Conservation (phyloP, 2,329 filamentous ascomycete genomes). For the Pseudogymnoascus sp. region DNA sequence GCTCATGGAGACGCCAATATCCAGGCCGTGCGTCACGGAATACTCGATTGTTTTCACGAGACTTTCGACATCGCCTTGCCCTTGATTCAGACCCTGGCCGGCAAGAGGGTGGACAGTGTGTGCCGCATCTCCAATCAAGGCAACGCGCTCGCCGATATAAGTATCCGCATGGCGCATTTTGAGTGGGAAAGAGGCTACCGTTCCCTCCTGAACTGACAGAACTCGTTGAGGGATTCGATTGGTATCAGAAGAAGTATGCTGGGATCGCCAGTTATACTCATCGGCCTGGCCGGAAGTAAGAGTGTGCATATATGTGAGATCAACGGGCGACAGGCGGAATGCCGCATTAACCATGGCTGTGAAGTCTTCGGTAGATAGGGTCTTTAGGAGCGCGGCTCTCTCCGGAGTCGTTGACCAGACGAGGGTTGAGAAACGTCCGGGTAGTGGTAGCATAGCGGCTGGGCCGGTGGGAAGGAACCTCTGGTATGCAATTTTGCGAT, state of each 20-base stretch:
- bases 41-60: conserved; percentile 68
- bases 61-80: conserved; percentile 79
- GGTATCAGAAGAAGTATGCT: conserved; percentile 56
- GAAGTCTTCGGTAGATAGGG: conserved; percentile 66
- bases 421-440: conserved; percentile 73
- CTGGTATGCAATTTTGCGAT: conserved; percentile 77
- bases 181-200: conserved; percentile 83
- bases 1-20: conserved; percentile 71
- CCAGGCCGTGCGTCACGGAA: conserved; percentile 75
- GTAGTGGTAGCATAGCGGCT: conserved; percentile 83
- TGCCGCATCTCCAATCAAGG: conserved; percentile 87
- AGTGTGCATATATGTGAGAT: conserved; percentile 77
- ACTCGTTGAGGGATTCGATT: conserved; percentile 59
- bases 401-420: conserved; percentile 91
- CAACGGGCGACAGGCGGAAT: conserved; percentile 72
- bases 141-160: conserved; percentile 84
- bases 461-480: conserved; percentile 90
- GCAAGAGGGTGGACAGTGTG: conserved; percentile 93
- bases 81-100: conserved; percentile 90
- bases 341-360: conserved; percentile 86
- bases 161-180: conserved; percentile 89
- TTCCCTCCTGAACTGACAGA: conserved; percentile 67
- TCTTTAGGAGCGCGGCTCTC: conserved; percentile 73
- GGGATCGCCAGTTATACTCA: conserved; percentile 78
- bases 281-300: conserved; percentile 52